Evolutionary conservation across 2,329 filamentous ascomycete species (phyloP), one percentile per base, ranked within the genome.

Genomic region (Dactylellina parvicollis): DNA sequence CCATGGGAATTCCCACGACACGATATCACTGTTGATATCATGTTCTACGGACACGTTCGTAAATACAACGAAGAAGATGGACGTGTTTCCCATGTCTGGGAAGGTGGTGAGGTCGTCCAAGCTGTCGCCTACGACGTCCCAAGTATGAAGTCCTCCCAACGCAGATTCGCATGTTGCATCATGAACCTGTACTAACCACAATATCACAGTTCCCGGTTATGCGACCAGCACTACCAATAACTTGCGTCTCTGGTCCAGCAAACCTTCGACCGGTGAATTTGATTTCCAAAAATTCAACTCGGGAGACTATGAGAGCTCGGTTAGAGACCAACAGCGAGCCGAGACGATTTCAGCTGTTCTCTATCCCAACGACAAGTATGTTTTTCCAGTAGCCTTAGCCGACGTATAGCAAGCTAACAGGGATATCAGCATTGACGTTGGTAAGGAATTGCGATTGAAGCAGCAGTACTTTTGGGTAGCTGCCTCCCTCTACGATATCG

Each of bases 391-490:
- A 0, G n/a, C 0, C 14, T 12, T 30, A 10, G 20, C 14, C 18
- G 16, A 59, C 9, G 18, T 18, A 12, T 38, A 20, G 16, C 9
- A 4, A 22, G 22, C 44, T 72, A 36, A 72, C 46, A 12, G 4
- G 32, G 46, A n/a, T 12, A 5, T 32, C 36, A 98, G 96, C 82
- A 87, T 99, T 46, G 94, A 98, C 76, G 88, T 92, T 76, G 95
- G 95, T 75, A 99, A 99, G 82, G 95, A 99, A 84, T 88, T 99
- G 75, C 92, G 95, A 60, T 83, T 99, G 81, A 99, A 99, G 86
- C 95, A 99, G 82, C 95, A 99, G 81, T 99, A 99, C 85, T 99
- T 99, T 84, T 99, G 95, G 95, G 96, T 96, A 79, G 93, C 95
- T 57, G 95, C 95, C 14, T 99, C 95, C 14, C 86, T 99, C 2